Base-by-base conservation (phyloP, 2,329 filamentous ascomycete species). In the Aspergillus fijiensis region DNA sequence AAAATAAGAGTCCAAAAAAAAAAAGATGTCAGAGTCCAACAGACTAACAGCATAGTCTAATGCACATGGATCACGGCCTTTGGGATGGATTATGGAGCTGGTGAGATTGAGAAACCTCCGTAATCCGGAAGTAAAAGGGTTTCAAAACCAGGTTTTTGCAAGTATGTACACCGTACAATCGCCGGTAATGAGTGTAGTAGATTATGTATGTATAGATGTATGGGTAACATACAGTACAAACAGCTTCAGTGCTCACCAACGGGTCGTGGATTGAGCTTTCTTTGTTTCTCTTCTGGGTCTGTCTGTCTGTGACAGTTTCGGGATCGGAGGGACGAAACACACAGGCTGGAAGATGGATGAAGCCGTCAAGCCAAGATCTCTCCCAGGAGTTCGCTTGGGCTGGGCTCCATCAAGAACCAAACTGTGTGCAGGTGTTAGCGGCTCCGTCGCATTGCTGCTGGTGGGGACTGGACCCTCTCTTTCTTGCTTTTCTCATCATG, bases 181-280 rank as follows among this genome's bases (percentile, higher is more conserved):
- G 14, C 33, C 33, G 33, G 33, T 12, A 35, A 12, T 35, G 11
- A 35, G 33, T 16, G 12, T 16, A 0, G 27, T 29, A 29, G 27
- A 9, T 29, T 9, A 29, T 7, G 7, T 27, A 27, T 27, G 25
- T 27, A 27, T 23, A 23, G 23, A 23, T 27, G 6, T 27, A 7
- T 7, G 25, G 25, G 25, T 35, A 35, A 35, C 11, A 6, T 16
- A 35, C 33, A 35, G 33, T 35, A 35, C 27, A 29, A 29, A 9
- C 6, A 29, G 10, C 33, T 35, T 16, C 33, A 35, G 33, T 35
- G 33, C 14, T 35, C 50, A 52, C n/a, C 31, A 47, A 55, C 57
- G 62, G 66, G 23, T 51, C 60, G 66, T 67, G 68, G 59, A 23
- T 21, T 53, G 31, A 42, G 21, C 39, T 45, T 19, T 7, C 16